Base-by-base conservation (phyloP, 257 asterid species). In the Cinchona pubescens region DNA sequence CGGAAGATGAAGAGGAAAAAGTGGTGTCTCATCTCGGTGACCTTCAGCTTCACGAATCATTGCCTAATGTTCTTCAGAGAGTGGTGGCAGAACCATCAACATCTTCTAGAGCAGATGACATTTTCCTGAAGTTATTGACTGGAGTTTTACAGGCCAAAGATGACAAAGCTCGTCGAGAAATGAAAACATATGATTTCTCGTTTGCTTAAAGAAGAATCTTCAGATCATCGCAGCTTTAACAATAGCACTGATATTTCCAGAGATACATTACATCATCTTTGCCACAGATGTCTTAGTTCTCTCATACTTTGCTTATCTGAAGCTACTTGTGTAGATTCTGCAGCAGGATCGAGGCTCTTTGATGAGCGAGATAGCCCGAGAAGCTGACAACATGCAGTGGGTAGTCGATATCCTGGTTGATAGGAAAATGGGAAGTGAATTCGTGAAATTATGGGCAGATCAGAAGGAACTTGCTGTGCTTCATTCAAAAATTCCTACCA, bases 331-430 rank as follows among this genome's bases (percentile, higher is more conserved):
- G 68, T 80, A 8, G 99, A 92, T n/a, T n/a, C n/a, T 71, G 73
- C 69, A 77, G 72, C 87, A 74, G 64, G 96, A 92, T 72, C 86
- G 98, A 23, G 98, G 97, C n/a, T 76, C 80, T 75, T 38, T 91
- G 75, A 92, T 95, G 98, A 88, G 83, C 27, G 94, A 88, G 82
- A 87, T 95, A 7, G 88, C 94, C 21, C 87, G 96, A 59, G 98
- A 90, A 75, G 98, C 98, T 42, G 99, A 95, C 73, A 95, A 88
- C 70, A 83, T 90, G 83, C 96, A 90, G 80, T 95, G 99, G 99
- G 78, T 92, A 42, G 92, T 87, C 21, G 95, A 88, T 30, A 91
- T 95, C 43, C 49, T 95, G 45, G 80, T 91, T 7, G 88, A 89
- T 23, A 77, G 92, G 74, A 89, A 90, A 76, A 75, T 86, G 81